Evolutionary conservation across 371 early-diverging fungal genomes (phyloP), one percentile per base, ranked within the genome.

Genomic region (Mortierella sp.): DNA sequence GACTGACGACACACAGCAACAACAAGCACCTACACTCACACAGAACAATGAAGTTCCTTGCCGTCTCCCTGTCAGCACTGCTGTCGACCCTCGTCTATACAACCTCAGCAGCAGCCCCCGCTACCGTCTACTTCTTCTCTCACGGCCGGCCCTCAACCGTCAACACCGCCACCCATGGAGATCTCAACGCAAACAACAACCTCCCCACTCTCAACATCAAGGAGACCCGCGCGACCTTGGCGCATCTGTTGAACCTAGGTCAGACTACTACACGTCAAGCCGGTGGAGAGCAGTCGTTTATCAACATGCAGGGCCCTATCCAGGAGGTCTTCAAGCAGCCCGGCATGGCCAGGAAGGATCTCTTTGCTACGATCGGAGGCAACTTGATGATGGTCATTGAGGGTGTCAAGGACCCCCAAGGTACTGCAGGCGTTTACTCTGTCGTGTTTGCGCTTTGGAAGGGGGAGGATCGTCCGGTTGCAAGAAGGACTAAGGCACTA

Each of bases 321-420:
- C 85, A 85, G 70, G 55, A 76, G 67, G 85, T 85, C 55, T 85
- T 85, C 37, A 70, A 71, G 37, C 75, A 78, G 75, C 78, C 76
- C 11, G 85, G 81, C 74, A 75, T 81, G 78, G 34, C 73, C 46
- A 78, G 85, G 51, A 85, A 85, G 72, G 43, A 81, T 75, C 78
- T 85, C 21, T 78, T 85, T 53, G 76, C 78, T 53, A 73, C 73
- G 21, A 70, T 81, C 54, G 81, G 76, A 24, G 76, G 79, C 51
- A 81, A 81, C 79, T 61, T 85, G 69, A 64, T 85, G 73, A 81
- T 85, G 85, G 78, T 81, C 76, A 76, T 85, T 61, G 85, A 85
- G 26, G 81, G 85, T 34, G 81, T 85, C 31, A 31, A 81, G 34
- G 31, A 72, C 24, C 34, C 81, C 16, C 44, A 85, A 67, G 81